These are phyloP conservation scores for Gorgonomyces haynaldii DNA, from an alignment of 192 early-diverging fungal genomes.

Conservation along the genomic window DNA sequence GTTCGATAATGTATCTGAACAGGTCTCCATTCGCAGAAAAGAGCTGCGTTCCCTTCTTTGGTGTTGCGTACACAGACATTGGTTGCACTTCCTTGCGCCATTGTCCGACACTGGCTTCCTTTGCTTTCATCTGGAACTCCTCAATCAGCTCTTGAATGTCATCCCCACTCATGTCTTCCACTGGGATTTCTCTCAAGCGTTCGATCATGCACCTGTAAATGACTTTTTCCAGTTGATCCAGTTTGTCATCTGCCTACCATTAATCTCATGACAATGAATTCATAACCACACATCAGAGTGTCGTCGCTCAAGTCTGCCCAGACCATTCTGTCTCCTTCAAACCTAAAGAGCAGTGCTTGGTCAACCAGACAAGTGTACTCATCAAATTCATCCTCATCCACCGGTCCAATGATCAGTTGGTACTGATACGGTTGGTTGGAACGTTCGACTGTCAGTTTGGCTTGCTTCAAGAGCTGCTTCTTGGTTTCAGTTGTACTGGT, in stretches of 20 bases:
- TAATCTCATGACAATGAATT: slow-evolving; percentile 16
- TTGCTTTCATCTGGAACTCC: no score
- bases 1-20: no score
- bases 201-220: slow-evolving; percentile 57
- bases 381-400: slow-evolving; percentile 36
- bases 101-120: slow-evolving; percentile 4
- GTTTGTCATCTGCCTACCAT: slow-evolving; percentile 13
- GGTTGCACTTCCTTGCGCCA: background rate
- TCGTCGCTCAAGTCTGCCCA: slow-evolving; percentile 46
- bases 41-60: no score
- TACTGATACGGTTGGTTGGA: slow-evolving; percentile 55
- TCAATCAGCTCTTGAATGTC: no score
- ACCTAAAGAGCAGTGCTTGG: slow-evolving; percentile 32
- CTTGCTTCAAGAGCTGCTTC: slow-evolving; percentile 51
- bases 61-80: no score
- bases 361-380: slow-evolving; percentile 64
- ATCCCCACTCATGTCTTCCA: slow-evolving; percentile 21
- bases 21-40: no score
- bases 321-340: slow-evolving; percentile 17
- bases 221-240: slow-evolving; percentile 43
- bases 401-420: slow-evolving; percentile 56
- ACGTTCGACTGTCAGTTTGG: slow-evolving; percentile 52
- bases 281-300: slow-evolving; percentile 10
- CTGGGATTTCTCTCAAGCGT: background rate
- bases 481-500: slow-evolving; percentile 34